A percentile compares a stretch with the other conserved stretches of the same genome.
Conservation (phyloP, 78 protist genomes). For the Emiliania huxleyi region DNA sequence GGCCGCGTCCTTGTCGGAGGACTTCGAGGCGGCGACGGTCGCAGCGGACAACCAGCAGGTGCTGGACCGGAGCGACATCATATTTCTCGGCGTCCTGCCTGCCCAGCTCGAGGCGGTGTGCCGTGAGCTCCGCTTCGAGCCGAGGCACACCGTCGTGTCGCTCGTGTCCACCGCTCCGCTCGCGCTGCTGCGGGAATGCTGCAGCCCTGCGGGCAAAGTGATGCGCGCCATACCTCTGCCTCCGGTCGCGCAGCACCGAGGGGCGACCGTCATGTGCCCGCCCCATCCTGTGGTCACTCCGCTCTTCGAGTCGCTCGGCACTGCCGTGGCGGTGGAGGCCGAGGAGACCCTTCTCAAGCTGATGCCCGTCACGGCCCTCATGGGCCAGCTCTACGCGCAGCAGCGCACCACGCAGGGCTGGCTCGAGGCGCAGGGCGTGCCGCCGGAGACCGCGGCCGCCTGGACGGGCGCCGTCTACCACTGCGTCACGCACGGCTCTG, state of each 20-base stretch:
- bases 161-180: constrained; percentile 5
- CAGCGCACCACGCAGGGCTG: background rate
- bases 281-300: background rate
- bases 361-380: background rate
- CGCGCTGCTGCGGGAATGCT: background rate
- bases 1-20: background rate
- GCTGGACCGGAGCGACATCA: background rate
- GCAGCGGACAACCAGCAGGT: background rate
- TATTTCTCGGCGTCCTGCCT: constrained; percentile 5
- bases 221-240: constrained; percentile 27
- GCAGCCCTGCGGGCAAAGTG: background rate
- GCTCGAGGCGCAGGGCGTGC: constrained; percentile 7
- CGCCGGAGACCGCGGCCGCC: background rate
- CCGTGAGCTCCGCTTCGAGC: background rate
- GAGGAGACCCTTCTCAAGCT: background rate
- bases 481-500: background rate
- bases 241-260: background rate
- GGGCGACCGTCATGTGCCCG: background rate
- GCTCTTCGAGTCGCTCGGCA: constrained; percentile 23
- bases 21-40: background rate
- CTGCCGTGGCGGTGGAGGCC: background rate
- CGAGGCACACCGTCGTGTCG: background rate
- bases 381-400: constrained; percentile 18
- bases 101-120: background rate
- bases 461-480: background rate